Evolutionary conservation across 305 asterid species (phyloP).

Genomic region (Lippia alba): DNA sequence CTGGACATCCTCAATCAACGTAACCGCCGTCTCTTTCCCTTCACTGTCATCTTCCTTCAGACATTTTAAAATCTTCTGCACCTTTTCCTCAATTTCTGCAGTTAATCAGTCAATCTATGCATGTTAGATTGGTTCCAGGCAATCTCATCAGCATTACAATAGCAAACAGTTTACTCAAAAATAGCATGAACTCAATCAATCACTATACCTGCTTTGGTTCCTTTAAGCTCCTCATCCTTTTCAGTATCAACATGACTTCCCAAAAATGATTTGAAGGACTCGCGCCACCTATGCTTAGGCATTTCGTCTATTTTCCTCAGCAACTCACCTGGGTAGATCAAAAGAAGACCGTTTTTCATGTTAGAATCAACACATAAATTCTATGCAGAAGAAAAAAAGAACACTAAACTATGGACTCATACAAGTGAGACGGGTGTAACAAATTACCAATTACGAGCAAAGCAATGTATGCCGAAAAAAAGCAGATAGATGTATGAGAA

Average conservation of each 20-base stretch:
- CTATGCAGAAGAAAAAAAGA: slow-evolving; percentile 3
- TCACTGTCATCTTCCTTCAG: slow-evolving; percentile 63
- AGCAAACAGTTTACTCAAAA: slow-evolving; percentile 23
- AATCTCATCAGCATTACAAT: slow-evolving; percentile 1
- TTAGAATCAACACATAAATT: slow-evolving; percentile 18
- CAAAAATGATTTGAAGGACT: slow-evolving; percentile 53
- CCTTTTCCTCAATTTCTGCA: slow-evolving; percentile 78
- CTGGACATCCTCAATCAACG: slow-evolving; percentile 67
- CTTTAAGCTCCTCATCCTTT: slow-evolving; percentile 74
- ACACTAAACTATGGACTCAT: background rate
- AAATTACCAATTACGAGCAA: slow-evolving; percentile 7
- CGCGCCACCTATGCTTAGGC: slow-evolving; percentile 63
- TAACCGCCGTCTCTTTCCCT: slow-evolving; percentile 57
- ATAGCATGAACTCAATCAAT: background rate
- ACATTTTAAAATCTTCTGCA: slow-evolving; percentile 65
- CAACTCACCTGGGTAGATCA: slow-evolving; percentile 33
- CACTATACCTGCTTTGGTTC: slow-evolving; percentile 67
- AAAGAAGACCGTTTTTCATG: slow-evolving; percentile 36
- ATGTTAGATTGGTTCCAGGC: background rate
- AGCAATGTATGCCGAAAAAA: slow-evolving; percentile 12
- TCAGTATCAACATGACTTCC: slow-evolving; percentile 61
- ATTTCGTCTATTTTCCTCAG: slow-evolving; percentile 47
- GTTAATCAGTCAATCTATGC: slow-evolving; percentile 13
- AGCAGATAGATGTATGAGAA: slow-evolving; percentile 21
- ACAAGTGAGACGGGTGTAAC: background rate